Evolutionary conservation across 768 basidiomycete genomes (phyloP).

Genomic region (Leccinum rimulosum): DNA sequence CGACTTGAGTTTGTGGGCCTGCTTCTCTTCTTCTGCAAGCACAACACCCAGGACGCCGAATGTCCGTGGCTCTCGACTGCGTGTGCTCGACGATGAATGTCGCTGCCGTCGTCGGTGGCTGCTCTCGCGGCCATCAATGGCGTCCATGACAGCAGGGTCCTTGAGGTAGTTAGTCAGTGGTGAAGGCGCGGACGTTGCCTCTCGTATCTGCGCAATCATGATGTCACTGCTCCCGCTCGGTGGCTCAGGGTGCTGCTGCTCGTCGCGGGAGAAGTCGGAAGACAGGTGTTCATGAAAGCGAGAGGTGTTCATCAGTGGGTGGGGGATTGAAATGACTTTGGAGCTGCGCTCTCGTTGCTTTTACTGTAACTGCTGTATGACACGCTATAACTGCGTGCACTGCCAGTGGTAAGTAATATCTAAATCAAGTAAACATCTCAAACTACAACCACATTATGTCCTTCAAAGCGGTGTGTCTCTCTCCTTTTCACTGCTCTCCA

Average conservation of each 20-base stretch:
- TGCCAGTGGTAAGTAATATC: too few species aligned
- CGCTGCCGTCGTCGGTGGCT: constrained; percentile 31
- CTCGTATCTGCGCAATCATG: constrained; percentile 37
- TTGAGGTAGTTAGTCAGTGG: constrained; percentile 44
- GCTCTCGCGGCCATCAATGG: constrained; percentile 31
- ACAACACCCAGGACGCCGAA: constrained; percentile 42
- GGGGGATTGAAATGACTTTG: constrained; percentile 2
- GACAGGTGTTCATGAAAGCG: constrained; percentile 32
- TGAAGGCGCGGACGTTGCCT: constrained; percentile 44
- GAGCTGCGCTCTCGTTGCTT: constrained; percentile 9
- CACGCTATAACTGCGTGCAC: too few species aligned
- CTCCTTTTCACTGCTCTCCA: not conserved
- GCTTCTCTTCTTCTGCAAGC: constrained; percentile 54
- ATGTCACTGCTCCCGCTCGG: constrained; percentile 28
- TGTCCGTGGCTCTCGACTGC: constrained; percentile 38
- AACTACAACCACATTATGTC: constrained; percentile 45
- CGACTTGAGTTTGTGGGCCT: constrained; percentile 52
- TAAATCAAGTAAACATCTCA: too few species aligned
- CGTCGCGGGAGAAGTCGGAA: constrained; percentile 16
- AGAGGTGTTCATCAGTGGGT: constrained; percentile 25
- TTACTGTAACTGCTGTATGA: constrained; percentile 12
- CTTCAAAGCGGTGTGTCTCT: constrained; percentile 65
- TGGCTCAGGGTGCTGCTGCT: constrained; percentile 10
- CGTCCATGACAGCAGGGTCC: constrained; percentile 40
- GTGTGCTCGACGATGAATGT: constrained; percentile 38